Evolutionary conservation across 2,329 filamentous ascomycete species (phyloP), one percentile per base, ranked within the genome.

Genomic region (Botryotinia convoluta): DNA sequence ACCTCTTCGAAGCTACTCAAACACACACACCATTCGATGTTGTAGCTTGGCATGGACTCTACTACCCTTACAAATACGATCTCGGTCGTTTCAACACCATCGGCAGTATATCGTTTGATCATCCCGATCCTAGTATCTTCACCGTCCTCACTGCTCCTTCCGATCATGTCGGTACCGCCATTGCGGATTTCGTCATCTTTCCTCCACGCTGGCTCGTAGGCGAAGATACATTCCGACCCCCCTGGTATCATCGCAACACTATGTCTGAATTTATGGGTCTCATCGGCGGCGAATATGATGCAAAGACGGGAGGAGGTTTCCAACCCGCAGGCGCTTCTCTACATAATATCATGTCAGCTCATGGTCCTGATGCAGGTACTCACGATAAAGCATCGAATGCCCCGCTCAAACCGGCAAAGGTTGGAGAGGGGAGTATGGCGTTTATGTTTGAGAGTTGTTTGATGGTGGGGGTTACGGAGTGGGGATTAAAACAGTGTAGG

Each of bases 51-150:
- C 92, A 95, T 79, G 92, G 92, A 62, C 92, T 89, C 75, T 94
- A 94, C 82, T 91, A 92, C 74, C 92, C 92, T 0, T 93, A 90
- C 86, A 95, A 95, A 83, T 95, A 95, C 83, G 92, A 94, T 78
- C 86, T 95, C 1, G 91, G 90, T 39, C 89, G 91, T 45, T 95
- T 94, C 85, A 92, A 91, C 83, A 89, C 89, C 61, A 90, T 95
- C 62, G 92, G 92, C 32, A 89, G 86, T 72, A 89, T 93, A 76
- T 91, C 89, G 12, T 93, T 89, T 79, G 92, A 95, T 81, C 92
- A 95, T 79, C 92, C 92, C 1, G 92, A 95, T 79, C 92, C 92
- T 0, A 90, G 87, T 75, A 94, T 95, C 81, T 95, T 91, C 83
- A 94, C 88, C 44, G 89, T 91, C 4, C 83, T 91, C 29, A 88